Evolutionary conservation across 78 protist species (phyloP).

Genomic region (Blattamonas nauphoetae): DNA sequence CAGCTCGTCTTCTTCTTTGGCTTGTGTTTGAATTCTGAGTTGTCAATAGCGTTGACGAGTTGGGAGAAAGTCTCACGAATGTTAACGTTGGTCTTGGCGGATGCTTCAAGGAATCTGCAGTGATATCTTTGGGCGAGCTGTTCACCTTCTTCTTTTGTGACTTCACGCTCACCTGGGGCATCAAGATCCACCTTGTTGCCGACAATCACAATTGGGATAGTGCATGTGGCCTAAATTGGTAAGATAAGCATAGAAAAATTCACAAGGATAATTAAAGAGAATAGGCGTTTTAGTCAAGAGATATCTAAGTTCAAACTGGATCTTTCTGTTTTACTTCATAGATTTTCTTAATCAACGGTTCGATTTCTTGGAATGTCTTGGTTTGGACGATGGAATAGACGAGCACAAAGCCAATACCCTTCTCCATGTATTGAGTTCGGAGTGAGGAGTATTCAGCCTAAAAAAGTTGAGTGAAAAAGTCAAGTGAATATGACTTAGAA

Average conservation of each 20-base stretch:
- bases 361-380: neutral
- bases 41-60: neutral
- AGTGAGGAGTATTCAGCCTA: neutral
- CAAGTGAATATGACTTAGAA: too few relatives aligned
- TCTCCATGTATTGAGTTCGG: neutral
- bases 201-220: neutral
- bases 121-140: neutral
- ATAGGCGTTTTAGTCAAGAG: neutral
- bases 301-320: neutral
- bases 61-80: neutral
- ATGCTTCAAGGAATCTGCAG: neutral
- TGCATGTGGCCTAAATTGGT: neutral
- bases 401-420: neutral
- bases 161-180: neutral
- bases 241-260: neutral
- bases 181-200: constrained; percentile 1
- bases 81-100: constrained; percentile 2
- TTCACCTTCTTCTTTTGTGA: neutral
- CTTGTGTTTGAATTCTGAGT: neutral
- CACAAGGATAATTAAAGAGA: neutral
- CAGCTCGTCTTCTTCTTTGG: neutral
- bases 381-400: neutral
- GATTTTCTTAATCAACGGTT: neutral
- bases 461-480: neutral
- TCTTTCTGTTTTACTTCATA: neutral